phyloP scores from a whole-genome alignment of 1,139 yeast genomes.

The Meyerozyma sp. region DNA sequence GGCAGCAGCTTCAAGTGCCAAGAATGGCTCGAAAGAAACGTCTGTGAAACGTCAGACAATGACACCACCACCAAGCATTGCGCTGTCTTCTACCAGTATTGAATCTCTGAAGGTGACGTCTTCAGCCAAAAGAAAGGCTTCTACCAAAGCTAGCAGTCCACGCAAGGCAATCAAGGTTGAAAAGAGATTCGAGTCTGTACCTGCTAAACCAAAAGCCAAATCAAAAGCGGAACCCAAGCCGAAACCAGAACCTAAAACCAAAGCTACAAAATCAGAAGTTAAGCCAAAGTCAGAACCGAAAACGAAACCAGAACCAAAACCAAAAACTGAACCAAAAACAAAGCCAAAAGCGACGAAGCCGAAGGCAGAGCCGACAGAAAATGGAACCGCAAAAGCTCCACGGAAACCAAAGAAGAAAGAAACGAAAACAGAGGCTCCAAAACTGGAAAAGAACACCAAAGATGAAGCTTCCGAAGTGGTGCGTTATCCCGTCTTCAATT shows the following conservation, averaged over 20 bases:
- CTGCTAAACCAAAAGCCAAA: background rate
- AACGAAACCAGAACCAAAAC: background rate
- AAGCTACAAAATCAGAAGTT: conserved; percentile 2
- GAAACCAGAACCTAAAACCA: background rate
- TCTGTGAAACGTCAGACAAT: background rate
- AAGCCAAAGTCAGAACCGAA: conserved; percentile 1
- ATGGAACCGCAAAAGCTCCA: background rate
- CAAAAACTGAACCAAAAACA: background rate
- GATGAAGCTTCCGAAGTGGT: background rate
- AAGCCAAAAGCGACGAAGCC: background rate
- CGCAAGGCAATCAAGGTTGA: conserved; percentile 3
- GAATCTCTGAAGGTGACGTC: background rate
- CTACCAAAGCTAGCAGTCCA: background rate
- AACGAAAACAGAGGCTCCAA: background rate
- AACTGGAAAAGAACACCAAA: background rate
- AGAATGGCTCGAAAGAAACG: background rate
- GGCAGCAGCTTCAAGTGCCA: conserved; percentile 22
- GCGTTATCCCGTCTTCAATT: background rate
- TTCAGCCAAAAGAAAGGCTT: background rate
- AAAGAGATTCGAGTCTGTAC: background rate
- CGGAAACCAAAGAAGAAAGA: background rate
- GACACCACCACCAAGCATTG: background rate
- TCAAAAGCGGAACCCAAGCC: background rate
- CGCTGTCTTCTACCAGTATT: background rate
- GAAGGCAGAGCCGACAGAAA: background rate